Percentiles rank a stretch among this genome's conserved stretches.
These are phyloP conservation scores for Candida tropicalis DNA, from an alignment of 1,139 yeast species.

Conservation along the genomic window DNA sequence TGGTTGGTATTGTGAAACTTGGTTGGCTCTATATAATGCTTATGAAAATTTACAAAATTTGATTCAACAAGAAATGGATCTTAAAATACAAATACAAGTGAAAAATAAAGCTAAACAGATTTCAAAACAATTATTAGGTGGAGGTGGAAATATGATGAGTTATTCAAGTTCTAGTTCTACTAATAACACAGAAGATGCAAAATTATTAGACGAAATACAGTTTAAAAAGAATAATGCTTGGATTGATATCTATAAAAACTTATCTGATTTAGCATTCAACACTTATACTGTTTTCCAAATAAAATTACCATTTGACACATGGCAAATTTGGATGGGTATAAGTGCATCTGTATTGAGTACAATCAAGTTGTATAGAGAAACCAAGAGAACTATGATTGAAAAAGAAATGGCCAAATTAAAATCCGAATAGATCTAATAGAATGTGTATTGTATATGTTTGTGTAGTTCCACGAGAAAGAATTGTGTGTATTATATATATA, in stretches of 20 bases:
- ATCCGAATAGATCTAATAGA: conserved; percentile 3
- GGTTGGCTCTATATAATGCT: conserved; percentile 54
- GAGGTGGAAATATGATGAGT: conserved; percentile 13
- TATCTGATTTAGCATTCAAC: conserved; percentile 46
- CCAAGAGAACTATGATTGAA: conserved; percentile 31
- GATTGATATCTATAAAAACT: conserved; percentile 44
- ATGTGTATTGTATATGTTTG: too few species aligned
- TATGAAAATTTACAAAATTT: conserved; percentile 41
- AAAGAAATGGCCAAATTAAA: conserved; percentile 16
- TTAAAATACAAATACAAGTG: conserved; percentile 42
- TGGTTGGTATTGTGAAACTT: conserved; percentile 67
- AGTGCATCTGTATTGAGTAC: conserved; percentile 44
- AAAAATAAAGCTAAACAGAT: conserved; percentile 39
- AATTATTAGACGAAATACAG: conserved; percentile 33
- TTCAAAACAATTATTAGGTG: conserved; percentile 41
- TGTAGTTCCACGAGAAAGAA: too few species aligned
- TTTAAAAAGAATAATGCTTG: conserved; percentile 43
- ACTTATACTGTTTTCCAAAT: conserved; percentile 46
- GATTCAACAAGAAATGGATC: conserved; percentile 45
- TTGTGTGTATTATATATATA: neutral
- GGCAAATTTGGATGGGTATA: conserved; percentile 54
- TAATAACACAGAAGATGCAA: conserved; percentile 22
- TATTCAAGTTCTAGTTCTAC: conserved; percentile 5
- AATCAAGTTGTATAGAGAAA: conserved; percentile 43
- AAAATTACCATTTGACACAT: conserved; percentile 44